These are phyloP conservation scores for Zopfochytrium polystomum DNA, from an alignment of 371 early-diverging fungal genomes.

Conservation along the genomic window DNA sequence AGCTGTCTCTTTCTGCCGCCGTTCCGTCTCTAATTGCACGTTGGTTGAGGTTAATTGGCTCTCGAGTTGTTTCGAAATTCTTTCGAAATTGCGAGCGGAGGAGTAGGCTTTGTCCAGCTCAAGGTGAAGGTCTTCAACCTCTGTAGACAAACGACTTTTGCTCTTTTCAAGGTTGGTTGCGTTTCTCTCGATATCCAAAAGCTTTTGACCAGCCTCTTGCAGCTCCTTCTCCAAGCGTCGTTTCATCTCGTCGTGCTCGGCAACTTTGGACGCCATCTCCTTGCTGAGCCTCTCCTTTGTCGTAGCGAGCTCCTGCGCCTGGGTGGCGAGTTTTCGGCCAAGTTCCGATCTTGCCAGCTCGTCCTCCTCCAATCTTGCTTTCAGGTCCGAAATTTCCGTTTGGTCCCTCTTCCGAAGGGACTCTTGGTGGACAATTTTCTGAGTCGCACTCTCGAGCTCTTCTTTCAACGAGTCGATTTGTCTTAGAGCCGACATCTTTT, in stretches of 20 bases:
- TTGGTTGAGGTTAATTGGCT: conserved; percentile 52
- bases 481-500: conserved; percentile 50
- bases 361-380: conserved; percentile 66
- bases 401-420: conserved; percentile 57
- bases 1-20: conserved; percentile 62
- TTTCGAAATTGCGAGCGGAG: conserved; percentile 59
- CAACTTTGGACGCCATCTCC: conserved; percentile 53
- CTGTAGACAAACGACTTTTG: conserved; percentile 57
- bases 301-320: conserved; percentile 65
- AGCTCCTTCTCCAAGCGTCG: conserved; percentile 61
- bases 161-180: conserved; percentile 63
- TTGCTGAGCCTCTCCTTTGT: conserved; percentile 63
- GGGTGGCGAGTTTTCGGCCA: conserved; percentile 52
- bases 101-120: conserved; percentile 72
- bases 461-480: conserved; percentile 47
- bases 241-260: conserved; percentile 64
- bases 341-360: conserved; percentile 56
- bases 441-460: conserved; percentile 49
- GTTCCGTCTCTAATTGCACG: conserved; percentile 58
- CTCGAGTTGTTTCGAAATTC: conserved; percentile 57
- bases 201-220: conserved; percentile 56
- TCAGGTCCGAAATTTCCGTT: conserved; percentile 63
- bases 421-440: conserved; percentile 41
- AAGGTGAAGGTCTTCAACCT: conserved; percentile 68
- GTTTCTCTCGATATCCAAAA: conserved; percentile 57